Conservation (phyloP, 176 grass and related monocot species). For the Phoenix roebelenii region DNA sequence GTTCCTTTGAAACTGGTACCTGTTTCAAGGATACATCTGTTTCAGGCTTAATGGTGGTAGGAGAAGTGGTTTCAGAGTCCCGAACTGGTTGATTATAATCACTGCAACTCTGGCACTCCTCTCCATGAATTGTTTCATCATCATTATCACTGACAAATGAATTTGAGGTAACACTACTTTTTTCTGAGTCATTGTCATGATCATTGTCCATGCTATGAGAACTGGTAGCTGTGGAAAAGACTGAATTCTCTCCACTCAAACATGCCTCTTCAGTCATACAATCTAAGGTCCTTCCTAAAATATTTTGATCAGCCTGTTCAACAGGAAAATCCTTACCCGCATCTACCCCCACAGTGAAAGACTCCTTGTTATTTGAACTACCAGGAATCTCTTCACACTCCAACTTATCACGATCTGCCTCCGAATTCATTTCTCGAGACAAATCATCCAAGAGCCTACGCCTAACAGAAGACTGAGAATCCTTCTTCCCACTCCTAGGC, state of each 20-base stretch:
- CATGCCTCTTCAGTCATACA: constrained; percentile 22
- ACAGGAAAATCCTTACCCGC: constrained; percentile 6
- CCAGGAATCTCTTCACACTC: constrained; percentile 28
- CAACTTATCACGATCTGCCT: constrained; percentile 28
- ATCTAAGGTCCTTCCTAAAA: constrained; percentile 17
- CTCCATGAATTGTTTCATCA: constrained; percentile 32
- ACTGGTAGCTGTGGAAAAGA: constrained; percentile 31
- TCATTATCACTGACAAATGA: constrained; percentile 45
- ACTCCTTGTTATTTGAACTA: constrained; percentile 21
- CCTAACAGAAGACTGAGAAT: constrained; percentile 30
- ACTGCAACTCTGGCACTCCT: constrained; percentile 23
- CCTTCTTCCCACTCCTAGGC: constrained; percentile 7
- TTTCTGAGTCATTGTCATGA: constrained; percentile 58
- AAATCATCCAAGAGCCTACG: constrained; percentile 47
- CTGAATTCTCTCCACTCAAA: constrained; percentile 41
- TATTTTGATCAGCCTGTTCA: constrained; percentile 11
- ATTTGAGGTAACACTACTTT: constrained; percentile 61
- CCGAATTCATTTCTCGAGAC: constrained; percentile 15
- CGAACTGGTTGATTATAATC: constrained; percentile 19
- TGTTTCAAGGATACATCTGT: constrained; percentile 1
- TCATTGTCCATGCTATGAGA: constrained; percentile 7
- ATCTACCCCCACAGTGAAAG: constrained; percentile 2
- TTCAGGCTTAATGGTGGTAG: constrained; percentile 12
- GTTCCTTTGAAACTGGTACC: constrained; percentile 33
- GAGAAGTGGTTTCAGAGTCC: constrained; percentile 18